phyloP scores from a whole-genome alignment of 2,329 filamentous ascomycete species.

The Phialophora tarda region DNA sequence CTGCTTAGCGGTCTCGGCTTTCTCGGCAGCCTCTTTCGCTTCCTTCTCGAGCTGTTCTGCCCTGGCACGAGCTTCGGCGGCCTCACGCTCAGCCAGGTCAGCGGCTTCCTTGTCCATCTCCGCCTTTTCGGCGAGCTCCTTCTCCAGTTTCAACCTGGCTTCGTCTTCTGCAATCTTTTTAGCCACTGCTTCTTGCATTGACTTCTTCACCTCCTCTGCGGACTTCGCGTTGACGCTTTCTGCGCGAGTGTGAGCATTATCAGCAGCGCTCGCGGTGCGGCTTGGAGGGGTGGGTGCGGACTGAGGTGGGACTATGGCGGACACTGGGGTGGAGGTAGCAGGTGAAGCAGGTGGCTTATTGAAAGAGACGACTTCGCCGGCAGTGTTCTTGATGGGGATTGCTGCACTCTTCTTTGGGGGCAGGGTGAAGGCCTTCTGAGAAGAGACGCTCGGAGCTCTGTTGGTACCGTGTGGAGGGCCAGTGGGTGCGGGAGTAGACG shows the following conservation, averaged over 20 bases:
- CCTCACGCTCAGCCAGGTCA: slow-evolving; percentile 45
- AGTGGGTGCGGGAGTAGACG: slow-evolving; percentile 56
- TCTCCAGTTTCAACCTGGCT: slow-evolving; percentile 51
- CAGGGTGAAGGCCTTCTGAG: slow-evolving; percentile 67
- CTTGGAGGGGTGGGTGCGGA: slow-evolving; percentile 81
- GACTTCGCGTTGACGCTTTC: slow-evolving; percentile 76
- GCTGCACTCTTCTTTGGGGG: slow-evolving; percentile 71
- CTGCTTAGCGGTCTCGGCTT: slow-evolving; percentile 49
- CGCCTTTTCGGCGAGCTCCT: slow-evolving; percentile 41
- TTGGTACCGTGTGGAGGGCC: slow-evolving; percentile 58
- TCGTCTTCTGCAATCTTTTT: slow-evolving; percentile 59
- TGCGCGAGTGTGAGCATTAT: slow-evolving; percentile 69
- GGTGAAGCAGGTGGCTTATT: slow-evolving; percentile 69
- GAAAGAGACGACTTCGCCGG: slow-evolving; percentile 75
- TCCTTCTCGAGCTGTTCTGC: slow-evolving; percentile 42
- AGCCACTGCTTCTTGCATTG: slow-evolving; percentile 65
- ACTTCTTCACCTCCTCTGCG: slow-evolving; percentile 79
- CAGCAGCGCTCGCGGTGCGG: slow-evolving; percentile 68
- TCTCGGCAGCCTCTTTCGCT: slow-evolving; percentile 52
- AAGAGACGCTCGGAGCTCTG: slow-evolving; percentile 64
- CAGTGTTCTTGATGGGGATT: slow-evolving; percentile 82
- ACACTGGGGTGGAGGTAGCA: slow-evolving; percentile 60
- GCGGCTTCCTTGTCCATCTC: slow-evolving; percentile 52
- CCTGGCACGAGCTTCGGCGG: slow-evolving; percentile 34
- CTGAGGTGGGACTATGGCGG: slow-evolving; percentile 68